Conservation (phyloP, 139 green algal species). For the Coelastrella sp. region DNA sequence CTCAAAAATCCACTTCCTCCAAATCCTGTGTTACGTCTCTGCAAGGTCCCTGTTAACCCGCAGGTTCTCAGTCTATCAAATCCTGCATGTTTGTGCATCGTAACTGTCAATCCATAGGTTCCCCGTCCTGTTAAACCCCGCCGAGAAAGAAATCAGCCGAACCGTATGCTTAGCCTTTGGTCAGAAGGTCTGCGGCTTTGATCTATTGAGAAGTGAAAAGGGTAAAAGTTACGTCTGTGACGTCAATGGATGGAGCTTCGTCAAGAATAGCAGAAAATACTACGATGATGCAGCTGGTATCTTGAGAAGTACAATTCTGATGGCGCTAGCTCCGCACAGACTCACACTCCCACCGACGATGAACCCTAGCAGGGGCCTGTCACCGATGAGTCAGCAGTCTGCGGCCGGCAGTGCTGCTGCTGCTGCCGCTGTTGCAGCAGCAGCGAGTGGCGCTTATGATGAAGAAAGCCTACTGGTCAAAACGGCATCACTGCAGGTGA, state of each 20-base stretch:
- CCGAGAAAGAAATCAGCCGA: slow-evolving; percentile 92
- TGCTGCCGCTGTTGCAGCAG: slow-evolving; percentile 8
- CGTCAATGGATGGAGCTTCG: slow-evolving; percentile 99
- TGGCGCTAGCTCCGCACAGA: slow-evolving; percentile 80
- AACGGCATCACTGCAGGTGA: slow-evolving; percentile 26
- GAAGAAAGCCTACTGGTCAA: slow-evolving; percentile 24
- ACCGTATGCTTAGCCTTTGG: slow-evolving; percentile 96
- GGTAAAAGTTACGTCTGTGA: slow-evolving; percentile 89
- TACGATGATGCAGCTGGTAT: slow-evolving; percentile 89
- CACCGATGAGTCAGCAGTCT: slow-evolving; percentile 3
- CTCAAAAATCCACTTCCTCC: no score
- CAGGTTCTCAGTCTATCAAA: no score
- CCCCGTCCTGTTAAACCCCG: slow-evolving; percentile 47
- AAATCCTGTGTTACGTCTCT: no score
- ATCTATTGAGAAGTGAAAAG: slow-evolving; percentile 84
- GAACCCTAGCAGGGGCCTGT: not conserved
- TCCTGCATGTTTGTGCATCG: no score
- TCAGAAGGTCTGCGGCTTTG: slow-evolving; percentile 92
- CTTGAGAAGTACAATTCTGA: slow-evolving; percentile 79
- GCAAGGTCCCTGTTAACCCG: no score
- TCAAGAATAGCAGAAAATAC: slow-evolving; percentile 99
- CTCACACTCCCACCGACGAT: slow-evolving; percentile 48
- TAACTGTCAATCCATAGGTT: not conserved
- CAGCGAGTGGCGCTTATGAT: slow-evolving; percentile 3
- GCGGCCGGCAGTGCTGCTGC: not conserved